Percentiles rank a stretch among this genome's conserved stretches.
Evolutionary conservation across 345 rosid species (phyloP).

Genomic region (Clausena lansium): DNA sequence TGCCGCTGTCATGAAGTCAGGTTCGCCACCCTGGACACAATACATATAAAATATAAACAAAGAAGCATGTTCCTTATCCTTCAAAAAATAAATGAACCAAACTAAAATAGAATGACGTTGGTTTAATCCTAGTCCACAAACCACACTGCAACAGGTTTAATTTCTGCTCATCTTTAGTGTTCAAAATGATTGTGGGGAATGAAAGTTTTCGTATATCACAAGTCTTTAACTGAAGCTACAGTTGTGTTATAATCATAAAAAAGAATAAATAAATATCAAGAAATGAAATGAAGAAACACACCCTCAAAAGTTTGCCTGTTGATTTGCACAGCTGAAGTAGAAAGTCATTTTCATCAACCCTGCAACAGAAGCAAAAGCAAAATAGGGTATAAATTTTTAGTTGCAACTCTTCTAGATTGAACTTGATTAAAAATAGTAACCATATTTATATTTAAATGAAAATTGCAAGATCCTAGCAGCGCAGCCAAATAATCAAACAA

Average conservation of each 20-base stretch:
- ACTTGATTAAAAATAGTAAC: background rate
- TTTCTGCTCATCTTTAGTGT: background rate
- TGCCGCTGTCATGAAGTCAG: conserved; percentile 75
- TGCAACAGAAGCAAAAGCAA: conserved; percentile 32
- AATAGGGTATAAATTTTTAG: background rate
- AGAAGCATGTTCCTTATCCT: background rate
- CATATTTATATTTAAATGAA: background rate
- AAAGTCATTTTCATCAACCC: conserved; percentile 85
- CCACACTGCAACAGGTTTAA: background rate
- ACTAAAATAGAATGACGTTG: background rate
- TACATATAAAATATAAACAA: background rate
- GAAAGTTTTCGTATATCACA: background rate
- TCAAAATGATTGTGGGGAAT: background rate
- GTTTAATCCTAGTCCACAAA: background rate
- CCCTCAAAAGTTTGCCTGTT: conserved; percentile 83
- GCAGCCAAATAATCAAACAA: background rate
- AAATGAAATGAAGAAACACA: conserved; percentile 21
- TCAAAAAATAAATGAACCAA: background rate
- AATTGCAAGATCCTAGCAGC: background rate
- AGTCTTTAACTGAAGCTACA: background rate
- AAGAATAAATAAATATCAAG: background rate
- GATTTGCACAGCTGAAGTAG: conserved; percentile 77
- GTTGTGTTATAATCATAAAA: background rate
- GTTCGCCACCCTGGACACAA: conserved; percentile 77
- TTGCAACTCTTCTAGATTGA: background rate